Evolutionary conservation across 805 yeast species (phyloP), one percentile per base, ranked within the genome.

Genomic region (Pichia pseudocactophila): DNA sequence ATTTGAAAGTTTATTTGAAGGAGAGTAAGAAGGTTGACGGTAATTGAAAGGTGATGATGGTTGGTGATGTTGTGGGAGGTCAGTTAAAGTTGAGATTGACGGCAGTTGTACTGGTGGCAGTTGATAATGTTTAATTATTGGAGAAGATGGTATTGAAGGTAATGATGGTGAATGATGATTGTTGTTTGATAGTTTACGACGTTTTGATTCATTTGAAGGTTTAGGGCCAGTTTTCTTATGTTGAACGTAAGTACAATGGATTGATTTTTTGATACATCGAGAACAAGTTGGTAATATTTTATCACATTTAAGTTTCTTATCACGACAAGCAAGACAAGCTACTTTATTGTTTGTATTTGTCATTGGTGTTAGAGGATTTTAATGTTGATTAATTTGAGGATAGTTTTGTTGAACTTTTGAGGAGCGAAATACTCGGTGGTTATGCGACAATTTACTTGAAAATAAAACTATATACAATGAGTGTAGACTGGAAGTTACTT

Each of bases 211-310:
- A 15, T 40, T 13, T 28, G 18, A 19, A 27, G 49, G 54, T 41
- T 61, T 61, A 3, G 65, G 65, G 0, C 65, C 65, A 9, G 62
- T 59, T 43, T 61, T 61, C 37, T 45, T 52, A 37, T 53, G 64
- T 7, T 50, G 43, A 1, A 56, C 33, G 36, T 61, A 61, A 3
- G 51, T 42, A 36, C 65, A 61, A 11, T 40, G 44, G 7, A 39
- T 11, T 1, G 49, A 36, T 36, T 49, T 56, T 7, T 40, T 8
- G 2, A 26, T 17, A 40, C 65, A 61, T 25, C 59, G 47, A 3
- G 51, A 16, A 36, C 65, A 61, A 6, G 19, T 20, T 2, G 65
- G 64, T 8, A 35, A 25, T 7, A 27, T 17, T 40, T 54, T 60
- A 28, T 58, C 62, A 41, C 67, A 62, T 41, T 54, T 57, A 12